phyloP scores from a whole-genome alignment of 345 rosid species.

The Atalantia buxifolia region DNA sequence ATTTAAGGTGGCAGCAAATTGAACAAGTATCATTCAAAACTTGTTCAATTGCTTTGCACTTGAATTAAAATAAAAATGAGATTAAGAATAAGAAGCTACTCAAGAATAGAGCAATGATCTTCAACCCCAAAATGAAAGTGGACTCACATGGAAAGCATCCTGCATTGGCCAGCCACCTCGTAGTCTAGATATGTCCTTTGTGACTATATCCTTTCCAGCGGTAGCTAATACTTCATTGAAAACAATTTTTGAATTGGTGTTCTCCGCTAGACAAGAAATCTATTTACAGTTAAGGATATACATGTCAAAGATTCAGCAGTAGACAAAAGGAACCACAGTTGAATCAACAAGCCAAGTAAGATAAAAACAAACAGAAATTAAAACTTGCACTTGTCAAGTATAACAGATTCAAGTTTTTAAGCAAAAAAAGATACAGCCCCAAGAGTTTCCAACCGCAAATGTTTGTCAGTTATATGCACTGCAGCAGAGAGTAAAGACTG shows the following conservation, averaged over 20 bases:
- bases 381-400: not conserved
- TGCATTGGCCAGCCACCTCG: slow-evolving; percentile 99
- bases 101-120: not conserved
- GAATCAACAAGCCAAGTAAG: slow-evolving; percentile 9
- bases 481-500: slow-evolving; percentile 89
- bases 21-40: not conserved
- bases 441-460: slow-evolving; percentile 79
- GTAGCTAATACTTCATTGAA: slow-evolving; percentile 79
- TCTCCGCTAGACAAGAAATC: slow-evolving; percentile 84
- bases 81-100: not conserved
- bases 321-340: not conserved
- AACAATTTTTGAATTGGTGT: slow-evolving; percentile 66
- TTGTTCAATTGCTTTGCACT: not conserved
- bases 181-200: slow-evolving; percentile 92
- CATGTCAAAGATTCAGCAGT: slow-evolving; percentile 1
- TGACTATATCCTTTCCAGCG: slow-evolving; percentile 85
- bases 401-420: not conserved
- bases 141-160: slow-evolving; percentile 85
- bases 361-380: slow-evolving; percentile 11
- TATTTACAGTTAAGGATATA: slow-evolving; percentile 47
- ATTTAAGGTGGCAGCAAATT: not conserved
- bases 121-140: slow-evolving; percentile 7
- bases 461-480: slow-evolving; percentile 81
- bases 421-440: slow-evolving; percentile 78
- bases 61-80: not conserved